Percentiles rank a stretch among this genome's conserved stretches.
These are phyloP conservation scores for Oehlia diaphana DNA, from an alignment of 192 early-diverging fungal species.

Conservation along the genomic window DNA sequence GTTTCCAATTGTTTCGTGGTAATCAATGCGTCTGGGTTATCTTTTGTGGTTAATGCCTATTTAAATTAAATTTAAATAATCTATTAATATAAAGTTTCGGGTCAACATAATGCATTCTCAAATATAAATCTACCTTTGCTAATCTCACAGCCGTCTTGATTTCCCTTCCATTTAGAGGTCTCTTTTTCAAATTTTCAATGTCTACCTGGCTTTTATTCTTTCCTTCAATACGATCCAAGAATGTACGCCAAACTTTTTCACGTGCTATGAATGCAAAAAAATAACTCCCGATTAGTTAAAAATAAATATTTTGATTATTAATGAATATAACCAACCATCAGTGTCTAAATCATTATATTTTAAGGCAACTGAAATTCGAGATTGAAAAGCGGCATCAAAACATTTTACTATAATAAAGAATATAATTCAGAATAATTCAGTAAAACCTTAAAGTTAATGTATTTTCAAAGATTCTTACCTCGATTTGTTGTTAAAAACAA, in stretches of 20 bases:
- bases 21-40: too few relatives aligned
- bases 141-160: slow-evolving; percentile 20
- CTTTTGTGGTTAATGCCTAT: too few relatives aligned
- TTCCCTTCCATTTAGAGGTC: slow-evolving; percentile 19
- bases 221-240: slow-evolving; percentile 37
- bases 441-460: neutral
- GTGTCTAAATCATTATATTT: slow-evolving; percentile 44
- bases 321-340: too few relatives aligned
- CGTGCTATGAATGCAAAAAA: slow-evolving; percentile 30
- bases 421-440: too few relatives aligned
- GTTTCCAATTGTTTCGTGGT: too few relatives aligned
- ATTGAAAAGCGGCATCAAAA: slow-evolving; percentile 61
- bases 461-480: slow-evolving; percentile 33
- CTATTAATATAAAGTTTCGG: too few relatives aligned
- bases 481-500: slow-evolving; percentile 67
- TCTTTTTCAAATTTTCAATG: neutral
- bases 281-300: too few relatives aligned
- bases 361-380: slow-evolving; percentile 53
- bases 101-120: too few relatives aligned
- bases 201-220: slow-evolving; percentile 16
- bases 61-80: too few relatives aligned
- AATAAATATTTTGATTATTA: too few relatives aligned
- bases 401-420: neutral
- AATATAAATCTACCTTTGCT: neutral
- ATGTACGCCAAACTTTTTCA: slow-evolving; percentile 51